Conservation (phyloP, 2,329 filamentous ascomycete genomes). For the Aspergillus hiratsukae region DNA sequence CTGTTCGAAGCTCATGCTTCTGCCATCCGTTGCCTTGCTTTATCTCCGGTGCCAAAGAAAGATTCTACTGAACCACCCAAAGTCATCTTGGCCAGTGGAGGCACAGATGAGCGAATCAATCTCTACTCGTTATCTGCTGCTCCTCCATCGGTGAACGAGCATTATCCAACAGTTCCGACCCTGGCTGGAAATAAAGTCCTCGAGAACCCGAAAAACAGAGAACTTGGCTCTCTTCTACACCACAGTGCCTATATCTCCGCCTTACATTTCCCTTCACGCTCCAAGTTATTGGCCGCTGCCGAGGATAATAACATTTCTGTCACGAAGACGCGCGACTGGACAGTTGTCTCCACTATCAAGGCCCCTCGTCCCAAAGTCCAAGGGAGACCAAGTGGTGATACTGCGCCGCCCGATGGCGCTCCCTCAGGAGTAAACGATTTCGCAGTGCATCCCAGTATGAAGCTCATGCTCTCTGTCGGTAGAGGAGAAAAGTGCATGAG, state of each 20-base stretch:
- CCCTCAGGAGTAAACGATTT: slow-evolving; percentile 93
- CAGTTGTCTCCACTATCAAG: slow-evolving; percentile 80
- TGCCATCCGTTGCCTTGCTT: slow-evolving; percentile 79
- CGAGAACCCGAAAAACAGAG: slow-evolving; percentile 81
- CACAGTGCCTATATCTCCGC: slow-evolving; percentile 78
- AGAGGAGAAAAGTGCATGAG: slow-evolving; percentile 88
- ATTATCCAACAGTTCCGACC: slow-evolving; percentile 58
- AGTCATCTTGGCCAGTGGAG: slow-evolving; percentile 82
- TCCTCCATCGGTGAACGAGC: slow-evolving; percentile 53
- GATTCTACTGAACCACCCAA: slow-evolving; percentile 62
- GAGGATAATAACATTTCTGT: slow-evolving; percentile 92
- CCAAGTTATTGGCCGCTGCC: slow-evolving; percentile 80
- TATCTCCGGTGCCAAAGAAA: slow-evolving; percentile 68
- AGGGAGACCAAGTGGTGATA: slow-evolving; percentile 84
- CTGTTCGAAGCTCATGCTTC: slow-evolving; percentile 92
- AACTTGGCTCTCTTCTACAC: slow-evolving; percentile 81
- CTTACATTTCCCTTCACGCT: slow-evolving; percentile 75
- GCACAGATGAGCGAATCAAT: slow-evolving; percentile 92
- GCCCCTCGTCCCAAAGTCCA: slow-evolving; percentile 75
- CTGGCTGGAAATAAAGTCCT: slow-evolving; percentile 69
- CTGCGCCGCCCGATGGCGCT: slow-evolving; percentile 71
- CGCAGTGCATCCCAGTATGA: slow-evolving; percentile 92
- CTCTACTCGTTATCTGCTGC: slow-evolving; percentile 81
- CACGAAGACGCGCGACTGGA: slow-evolving; percentile 83
- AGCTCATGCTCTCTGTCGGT: slow-evolving; percentile 90